Percentiles rank a stretch among this genome's conserved stretches.
Conservation (phyloP, 768 basidiomycete genomes). For the Saitozyma sp. region DNA sequence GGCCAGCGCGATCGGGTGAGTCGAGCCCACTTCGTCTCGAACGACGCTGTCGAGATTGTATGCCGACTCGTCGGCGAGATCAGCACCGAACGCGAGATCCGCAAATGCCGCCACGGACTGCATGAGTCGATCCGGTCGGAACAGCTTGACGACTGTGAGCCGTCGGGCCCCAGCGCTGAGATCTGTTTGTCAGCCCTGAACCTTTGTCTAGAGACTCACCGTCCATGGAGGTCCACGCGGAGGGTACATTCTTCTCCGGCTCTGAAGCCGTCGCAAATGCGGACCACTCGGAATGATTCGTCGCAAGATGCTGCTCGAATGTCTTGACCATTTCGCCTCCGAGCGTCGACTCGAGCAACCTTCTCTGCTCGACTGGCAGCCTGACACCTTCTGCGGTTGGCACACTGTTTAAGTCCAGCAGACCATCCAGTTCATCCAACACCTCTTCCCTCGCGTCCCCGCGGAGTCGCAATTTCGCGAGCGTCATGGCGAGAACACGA, state of each 20-base stretch:
- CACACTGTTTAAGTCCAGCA: constrained; percentile 64
- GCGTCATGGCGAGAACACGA: constrained; percentile 81
- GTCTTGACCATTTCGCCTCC: constrained; percentile 21
- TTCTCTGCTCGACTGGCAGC: constrained; percentile 47
- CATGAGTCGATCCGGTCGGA: constrained; percentile 87
- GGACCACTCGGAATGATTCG: constrained; percentile 66
- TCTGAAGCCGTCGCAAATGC: constrained; percentile 66
- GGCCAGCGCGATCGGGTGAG: constrained; percentile 81
- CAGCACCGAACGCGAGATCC: constrained; percentile 71
- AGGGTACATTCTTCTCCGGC: constrained; percentile 72
- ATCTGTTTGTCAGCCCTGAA: constrained; percentile 52
- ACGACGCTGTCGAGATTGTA: constrained; percentile 80
- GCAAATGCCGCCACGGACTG: constrained; percentile 79
- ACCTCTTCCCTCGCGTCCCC: constrained; percentile 57
- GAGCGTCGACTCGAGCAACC: constrained; percentile 17
- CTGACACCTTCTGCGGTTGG: constrained; percentile 54
- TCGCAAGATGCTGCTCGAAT: constrained; percentile 23
- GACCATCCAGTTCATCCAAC: constrained; percentile 78
- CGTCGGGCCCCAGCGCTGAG: constrained; percentile 69
- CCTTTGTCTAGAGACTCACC: constrained; percentile 56
- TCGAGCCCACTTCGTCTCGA: constrained; percentile 70
- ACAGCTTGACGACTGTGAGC: constrained; percentile 76
- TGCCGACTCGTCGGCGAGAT: constrained; percentile 70
- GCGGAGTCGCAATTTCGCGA: constrained; percentile 84
- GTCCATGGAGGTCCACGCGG: constrained; percentile 69